phyloP scores from a whole-genome alignment of 345 rosid species.

The Erodium maritimum region DNA sequence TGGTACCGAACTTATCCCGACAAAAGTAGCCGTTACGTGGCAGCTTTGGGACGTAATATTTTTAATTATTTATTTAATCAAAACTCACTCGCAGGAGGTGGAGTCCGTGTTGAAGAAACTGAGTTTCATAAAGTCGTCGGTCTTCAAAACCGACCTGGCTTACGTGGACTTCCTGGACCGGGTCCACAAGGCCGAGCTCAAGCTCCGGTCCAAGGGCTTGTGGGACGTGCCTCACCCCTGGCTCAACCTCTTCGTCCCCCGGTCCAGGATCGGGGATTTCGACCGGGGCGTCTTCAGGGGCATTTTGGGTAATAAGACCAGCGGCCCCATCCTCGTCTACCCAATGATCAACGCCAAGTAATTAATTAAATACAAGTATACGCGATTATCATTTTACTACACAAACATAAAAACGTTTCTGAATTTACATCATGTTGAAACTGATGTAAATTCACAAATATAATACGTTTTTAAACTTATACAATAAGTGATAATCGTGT shows the following conservation, averaged over 20 bases:
- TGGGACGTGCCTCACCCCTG: conserved; percentile 99
- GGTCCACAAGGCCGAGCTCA: conserved; percentile 87
- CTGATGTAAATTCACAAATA: too few species aligned
- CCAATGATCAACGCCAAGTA: conserved; percentile 93
- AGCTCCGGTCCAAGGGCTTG: conserved; percentile 74
- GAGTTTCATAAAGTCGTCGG: conserved; percentile 57
- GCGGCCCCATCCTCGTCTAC: conserved; percentile 94
- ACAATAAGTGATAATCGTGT: too few species aligned
- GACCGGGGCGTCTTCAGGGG: conserved; percentile 90
- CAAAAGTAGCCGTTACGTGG: conserved; percentile 37
- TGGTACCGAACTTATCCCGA: conserved; percentile 38
- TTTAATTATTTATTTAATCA: too few species aligned
- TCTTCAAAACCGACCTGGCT: conserved; percentile 66
- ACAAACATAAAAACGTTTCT: too few species aligned
- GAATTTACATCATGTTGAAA: too few species aligned
- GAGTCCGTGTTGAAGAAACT: conserved; percentile 58
- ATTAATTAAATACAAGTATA: too few species aligned
- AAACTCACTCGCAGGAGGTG: conserved; percentile 68
- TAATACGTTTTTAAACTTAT: too few species aligned
- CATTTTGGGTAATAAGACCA: conserved; percentile 70
- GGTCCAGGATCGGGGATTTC: conserved; percentile 69
- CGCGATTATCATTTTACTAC: too few species aligned
- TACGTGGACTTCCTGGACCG: conserved; percentile 88
- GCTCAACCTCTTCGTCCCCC: conserved; percentile 95
- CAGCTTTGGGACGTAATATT: too few species aligned